These are phyloP conservation scores for Chaetomidium leptoderma DNA, from an alignment of 495 filamentous ascomycete genomes.

Conservation along the genomic window DNA sequence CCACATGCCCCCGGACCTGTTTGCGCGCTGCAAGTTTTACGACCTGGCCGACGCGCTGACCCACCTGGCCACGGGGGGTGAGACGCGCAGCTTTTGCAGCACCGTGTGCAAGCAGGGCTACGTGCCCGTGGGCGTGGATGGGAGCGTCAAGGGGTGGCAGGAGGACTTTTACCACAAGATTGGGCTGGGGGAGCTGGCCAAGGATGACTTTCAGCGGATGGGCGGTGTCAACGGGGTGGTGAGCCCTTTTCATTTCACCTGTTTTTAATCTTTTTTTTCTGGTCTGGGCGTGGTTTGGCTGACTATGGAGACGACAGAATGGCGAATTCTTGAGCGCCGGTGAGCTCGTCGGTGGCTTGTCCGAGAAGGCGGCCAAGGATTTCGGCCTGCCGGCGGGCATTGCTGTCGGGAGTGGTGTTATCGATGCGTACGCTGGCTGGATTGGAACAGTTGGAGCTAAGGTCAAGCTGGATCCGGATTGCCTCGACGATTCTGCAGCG, in stretches of 20 bases:
- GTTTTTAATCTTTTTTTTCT: slow-evolving; percentile 16
- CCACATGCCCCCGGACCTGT: slow-evolving; percentile 89
- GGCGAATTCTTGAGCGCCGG: slow-evolving; percentile 86
- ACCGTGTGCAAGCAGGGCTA: slow-evolving; percentile 94
- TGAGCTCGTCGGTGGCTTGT: slow-evolving; percentile 79
- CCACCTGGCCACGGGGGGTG: slow-evolving; percentile 89
- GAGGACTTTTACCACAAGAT: slow-evolving; percentile 84
- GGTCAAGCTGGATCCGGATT: slow-evolving; percentile 61
- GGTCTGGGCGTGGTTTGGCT: slow-evolving; percentile 10
- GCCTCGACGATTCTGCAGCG: slow-evolving; percentile 54
- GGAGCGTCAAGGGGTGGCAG: slow-evolving; percentile 97
- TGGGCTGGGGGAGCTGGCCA: slow-evolving; percentile 72
- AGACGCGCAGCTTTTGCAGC: slow-evolving; percentile 88
- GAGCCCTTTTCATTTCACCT: slow-evolving; percentile 42
- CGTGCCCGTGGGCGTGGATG: slow-evolving; percentile 91
- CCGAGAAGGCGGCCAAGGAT: slow-evolving; percentile 74
- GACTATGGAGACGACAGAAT: slow-evolving; percentile 55
- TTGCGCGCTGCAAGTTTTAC: slow-evolving; percentile 91
- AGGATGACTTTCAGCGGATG: slow-evolving; percentile 85
- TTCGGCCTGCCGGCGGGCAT: slow-evolving; percentile 85
- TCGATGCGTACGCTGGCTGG: slow-evolving; percentile 98
- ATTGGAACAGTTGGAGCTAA: slow-evolving; percentile 97
- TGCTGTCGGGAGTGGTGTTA: slow-evolving; percentile 91
- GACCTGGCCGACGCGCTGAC: slow-evolving; percentile 92
- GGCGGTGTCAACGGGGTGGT: slow-evolving; percentile 93